Conservation (phyloP, 768 basidiomycete species). For the Auriculariales sp. region DNA sequence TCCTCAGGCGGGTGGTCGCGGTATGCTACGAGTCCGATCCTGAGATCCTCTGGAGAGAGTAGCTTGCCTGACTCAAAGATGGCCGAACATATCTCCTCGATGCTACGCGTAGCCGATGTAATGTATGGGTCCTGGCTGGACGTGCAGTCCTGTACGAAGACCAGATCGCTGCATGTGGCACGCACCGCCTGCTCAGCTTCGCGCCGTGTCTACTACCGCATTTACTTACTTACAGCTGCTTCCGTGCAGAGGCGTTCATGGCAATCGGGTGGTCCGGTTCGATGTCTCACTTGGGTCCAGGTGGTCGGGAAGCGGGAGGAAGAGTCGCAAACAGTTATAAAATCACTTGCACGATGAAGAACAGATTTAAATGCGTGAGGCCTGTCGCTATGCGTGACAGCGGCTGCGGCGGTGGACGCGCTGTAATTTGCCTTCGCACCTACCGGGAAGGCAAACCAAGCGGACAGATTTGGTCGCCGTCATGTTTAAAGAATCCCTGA, state of each 20-base stretch:
- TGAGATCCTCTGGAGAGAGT: conserved; percentile 69
- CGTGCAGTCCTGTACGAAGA: conserved; percentile 92
- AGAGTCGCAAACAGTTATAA: too few relatives aligned
- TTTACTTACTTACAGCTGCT: conserved; percentile 22
- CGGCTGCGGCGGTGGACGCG: too few relatives aligned
- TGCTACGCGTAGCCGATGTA: conserved; percentile 86
- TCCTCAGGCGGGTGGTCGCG: conserved; percentile 96
- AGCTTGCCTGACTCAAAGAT: conserved; percentile 91
- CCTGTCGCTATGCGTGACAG: too few relatives aligned
- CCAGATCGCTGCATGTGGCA: conserved; percentile 76
- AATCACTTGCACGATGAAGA: too few relatives aligned
- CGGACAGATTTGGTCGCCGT: too few relatives aligned
- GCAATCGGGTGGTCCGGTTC: conserved; percentile 24
- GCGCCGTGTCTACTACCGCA: neutral
- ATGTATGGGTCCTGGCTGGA: conserved; percentile 85
- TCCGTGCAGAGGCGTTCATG: neutral
- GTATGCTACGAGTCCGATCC: conserved; percentile 87
- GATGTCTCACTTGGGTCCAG: conserved; percentile 56
- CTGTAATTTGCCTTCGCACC: too few relatives aligned
- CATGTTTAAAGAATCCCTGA: too few relatives aligned
- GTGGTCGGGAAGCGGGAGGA: too few relatives aligned
- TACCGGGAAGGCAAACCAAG: too few relatives aligned
- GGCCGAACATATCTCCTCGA: conserved; percentile 85
- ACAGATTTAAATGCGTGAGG: too few relatives aligned
- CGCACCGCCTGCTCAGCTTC: too few relatives aligned